Evolutionary conservation across 2,329 filamentous ascomycete species (phyloP).

Genomic region (Microcera coccophila): DNA sequence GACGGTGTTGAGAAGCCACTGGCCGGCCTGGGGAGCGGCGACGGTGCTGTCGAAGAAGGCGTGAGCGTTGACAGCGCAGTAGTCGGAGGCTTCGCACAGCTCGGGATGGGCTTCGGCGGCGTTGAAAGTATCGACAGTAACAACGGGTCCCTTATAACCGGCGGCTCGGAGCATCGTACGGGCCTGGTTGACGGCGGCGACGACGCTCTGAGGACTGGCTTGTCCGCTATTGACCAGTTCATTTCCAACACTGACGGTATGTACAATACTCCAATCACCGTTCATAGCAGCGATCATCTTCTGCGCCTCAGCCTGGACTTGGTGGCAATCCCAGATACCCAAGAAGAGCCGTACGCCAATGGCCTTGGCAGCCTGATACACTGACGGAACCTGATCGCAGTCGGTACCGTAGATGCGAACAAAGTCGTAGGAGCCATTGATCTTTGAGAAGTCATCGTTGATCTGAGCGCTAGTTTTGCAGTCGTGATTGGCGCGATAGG

Average conservation of each 20-base stretch:
- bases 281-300: constrained; percentile 57
- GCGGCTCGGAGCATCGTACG: constrained; percentile 54
- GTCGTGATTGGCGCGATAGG: constrained; percentile 46
- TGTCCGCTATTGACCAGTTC: constrained; percentile 68
- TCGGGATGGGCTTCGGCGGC: constrained; percentile 62
- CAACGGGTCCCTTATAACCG: constrained; percentile 70
- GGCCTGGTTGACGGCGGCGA: constrained; percentile 54
- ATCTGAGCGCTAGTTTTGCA: constrained; percentile 68
- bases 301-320: constrained; percentile 54
- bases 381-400: constrained; percentile 66
- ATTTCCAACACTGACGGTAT: constrained; percentile 75
- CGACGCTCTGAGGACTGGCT: constrained; percentile 50
- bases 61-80: constrained; percentile 77
- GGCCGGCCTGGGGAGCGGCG: constrained; percentile 57
- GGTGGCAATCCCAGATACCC: constrained; percentile 64
- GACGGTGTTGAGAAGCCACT: constrained; percentile 60
- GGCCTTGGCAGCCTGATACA: constrained; percentile 59
- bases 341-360: constrained; percentile 68
- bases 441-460: constrained; percentile 57
- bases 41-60: constrained; percentile 73
- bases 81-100: constrained; percentile 71
- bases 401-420: constrained; percentile 78
- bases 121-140: constrained; percentile 75
- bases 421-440: constrained; percentile 52
- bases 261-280: constrained; percentile 64